Percentiles rank a stretch among this genome's conserved stretches.
phyloP scores from a whole-genome alignment of 2,329 filamentous ascomycete species.

The Epichloe amarillans region DNA sequence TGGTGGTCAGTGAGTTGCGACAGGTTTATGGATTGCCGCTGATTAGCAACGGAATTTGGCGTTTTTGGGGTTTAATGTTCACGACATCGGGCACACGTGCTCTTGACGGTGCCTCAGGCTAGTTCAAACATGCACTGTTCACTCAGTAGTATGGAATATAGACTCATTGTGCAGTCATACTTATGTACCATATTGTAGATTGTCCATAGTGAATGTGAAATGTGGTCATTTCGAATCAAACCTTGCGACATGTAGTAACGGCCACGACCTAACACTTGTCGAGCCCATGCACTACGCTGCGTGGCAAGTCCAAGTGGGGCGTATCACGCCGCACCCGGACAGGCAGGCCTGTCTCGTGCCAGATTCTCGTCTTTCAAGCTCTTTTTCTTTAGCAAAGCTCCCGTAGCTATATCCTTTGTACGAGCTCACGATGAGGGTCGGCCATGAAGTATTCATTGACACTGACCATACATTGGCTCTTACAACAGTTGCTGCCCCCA shows the following conservation, averaged over 20 bases:
- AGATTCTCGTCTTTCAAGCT: not conserved
- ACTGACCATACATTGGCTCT: not conserved
- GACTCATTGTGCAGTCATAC: not conserved
- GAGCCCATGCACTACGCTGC: too few species aligned
- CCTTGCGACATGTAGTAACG: not conserved
- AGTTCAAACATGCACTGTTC: not conserved
- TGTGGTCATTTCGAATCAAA: not conserved
- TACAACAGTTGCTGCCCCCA: not conserved
- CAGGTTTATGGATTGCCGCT: constrained; percentile 21
- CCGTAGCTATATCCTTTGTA: too few species aligned
- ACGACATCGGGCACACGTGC: not conserved
- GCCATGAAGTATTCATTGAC: not conserved
- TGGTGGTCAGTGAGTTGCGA: constrained; percentile 53
- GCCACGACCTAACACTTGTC: not conserved
- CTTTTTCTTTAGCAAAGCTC: too few species aligned
- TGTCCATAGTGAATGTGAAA: too few species aligned
- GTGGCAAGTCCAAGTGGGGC: not conserved
- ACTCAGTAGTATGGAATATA: not conserved
- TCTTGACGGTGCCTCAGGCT: not conserved
- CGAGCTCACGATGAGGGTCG: not conserved
- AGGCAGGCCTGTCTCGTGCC: not conserved
- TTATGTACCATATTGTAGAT: too few species aligned
- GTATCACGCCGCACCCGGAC: too few species aligned
- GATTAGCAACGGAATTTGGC: constrained; percentile 69
- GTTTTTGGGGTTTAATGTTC: not conserved